Evolutionary conservation across 2,329 filamentous ascomycete species (phyloP), one percentile per base, ranked within the genome.

Genomic region (Bipolaris bicolor): DNA sequence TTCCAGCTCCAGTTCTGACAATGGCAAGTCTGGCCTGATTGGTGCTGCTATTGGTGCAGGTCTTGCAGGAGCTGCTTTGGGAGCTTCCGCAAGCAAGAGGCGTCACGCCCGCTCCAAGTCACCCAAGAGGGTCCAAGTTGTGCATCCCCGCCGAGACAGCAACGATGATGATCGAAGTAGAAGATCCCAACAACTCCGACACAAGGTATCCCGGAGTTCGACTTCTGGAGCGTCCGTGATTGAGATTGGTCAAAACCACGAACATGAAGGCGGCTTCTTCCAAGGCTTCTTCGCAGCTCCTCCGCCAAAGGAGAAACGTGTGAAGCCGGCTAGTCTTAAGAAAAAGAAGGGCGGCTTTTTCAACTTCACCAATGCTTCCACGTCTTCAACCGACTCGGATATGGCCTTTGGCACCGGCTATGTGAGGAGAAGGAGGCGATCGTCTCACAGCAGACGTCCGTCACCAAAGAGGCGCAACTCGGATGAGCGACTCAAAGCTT

Each of bases 191-290:
- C 65, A 69, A 31, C 55, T 69, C 7, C 64, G 66, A 36, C 68
- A 61, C 52, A 74, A 73, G 39, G 69, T 68, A 15, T 76, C 73
- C 36, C 68, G 71, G 46, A 76, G 73, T 62, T 76, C 74, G 34
- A 56, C 69, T 10, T 70, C 67, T 40, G 83, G 83, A 40, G 84
- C 83, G 15, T 89, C 87, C 1, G 81, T 87, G 54, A 76, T 90
- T 52, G 88, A 91, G 67, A 87, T 91, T 50, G 90, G 88, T 47
- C 82, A 82, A 37, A 78, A 80, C 45, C 80, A 81, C 50, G 80
- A 77, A 57, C 79, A 79, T 6, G 78, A 81, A 52, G 64, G 69
- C 20, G 70, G 71, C 26, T 70, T 78, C 31, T 77, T 79, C 39
- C 81, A 83, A 58, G 84, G 87, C 37, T 81, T 86, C 52, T 78